Base-by-base conservation (phyloP, 306 rosid species). In the Rosa chinensis region DNA sequence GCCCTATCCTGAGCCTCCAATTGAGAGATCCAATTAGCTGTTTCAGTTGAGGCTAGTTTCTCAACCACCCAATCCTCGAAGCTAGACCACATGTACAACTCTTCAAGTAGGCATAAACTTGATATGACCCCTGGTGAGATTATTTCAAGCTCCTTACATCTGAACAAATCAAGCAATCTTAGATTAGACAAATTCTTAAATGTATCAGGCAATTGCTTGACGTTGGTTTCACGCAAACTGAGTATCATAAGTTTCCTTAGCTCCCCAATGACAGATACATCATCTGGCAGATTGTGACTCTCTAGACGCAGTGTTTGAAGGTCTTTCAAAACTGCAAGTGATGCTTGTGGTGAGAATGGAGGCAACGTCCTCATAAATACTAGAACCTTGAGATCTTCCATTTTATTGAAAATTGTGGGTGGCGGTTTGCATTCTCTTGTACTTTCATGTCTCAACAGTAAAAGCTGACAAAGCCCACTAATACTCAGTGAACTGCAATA, bases 231-330 rank as follows among this genome's bases (percentile, higher is more conserved):
- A 59, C n/a, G 12, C 1, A 74, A 42, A 17, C 42, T n/a, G 42
- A 74, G 53, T 42, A 43, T 23, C n/a, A n/a, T 37, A 18, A 66
- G 73, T 20, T 35, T 66, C n/a, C 39, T 9, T 35, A 77, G 63
- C 37, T 48, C 8, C 68, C 64, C 66, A 66, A 66, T 48, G 9
- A 66, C 56, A 20, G 5, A 40, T 40, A 40, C 44, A 40, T 40
- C 44, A 40, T 6, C 44, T 6, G n/a, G n/a, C n/a, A n/a, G n/a
- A n/a, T 40, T 40, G 5, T 11, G 7, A 9, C 7, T 0, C 50
- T 66, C 64, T 10, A 66, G 50, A 37, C 74, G 9, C 37, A 77
- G n/a, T 20, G 80, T 77, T 10, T 64, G 73, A 37, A 77, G 64
- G 40, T 49, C 11, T 35, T 49, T 6, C 63, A 66, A 20, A 4